phyloP scores from a whole-genome alignment of 805 yeast genomes.

The Cyberlindnera galapagoensis region DNA sequence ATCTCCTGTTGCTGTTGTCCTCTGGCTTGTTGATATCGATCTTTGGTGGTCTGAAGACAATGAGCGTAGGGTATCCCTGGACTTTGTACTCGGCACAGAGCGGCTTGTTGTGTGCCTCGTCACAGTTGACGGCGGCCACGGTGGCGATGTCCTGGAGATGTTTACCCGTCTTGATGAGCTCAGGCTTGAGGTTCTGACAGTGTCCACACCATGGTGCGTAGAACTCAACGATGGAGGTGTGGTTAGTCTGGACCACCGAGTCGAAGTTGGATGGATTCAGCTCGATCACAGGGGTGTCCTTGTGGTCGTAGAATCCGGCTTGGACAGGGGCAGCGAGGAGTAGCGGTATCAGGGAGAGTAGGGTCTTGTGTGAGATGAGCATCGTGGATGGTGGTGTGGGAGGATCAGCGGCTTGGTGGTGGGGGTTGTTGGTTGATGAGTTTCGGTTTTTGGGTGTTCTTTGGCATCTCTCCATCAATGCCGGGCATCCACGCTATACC shows the following conservation, averaged over 20 bases:
- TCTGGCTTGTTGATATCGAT: constrained; percentile 23
- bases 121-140: constrained; percentile 86
- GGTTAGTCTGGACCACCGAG: constrained; percentile 58
- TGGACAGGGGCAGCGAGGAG: too few relatives aligned
- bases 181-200: constrained; percentile 66
- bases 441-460: too few relatives aligned
- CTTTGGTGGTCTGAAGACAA: constrained; percentile 81
- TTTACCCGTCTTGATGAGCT: constrained; percentile 58
- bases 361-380: too few relatives aligned
- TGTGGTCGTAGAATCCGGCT: constrained; percentile 20
- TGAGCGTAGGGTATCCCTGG: constrained; percentile 78
- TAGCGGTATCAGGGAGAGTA: too few relatives aligned
- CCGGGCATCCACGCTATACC: too few relatives aligned
- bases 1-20: constrained; percentile 14
- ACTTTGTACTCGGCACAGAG: constrained; percentile 63
- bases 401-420: too few relatives aligned
- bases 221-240: constrained; percentile 79
- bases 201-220: constrained; percentile 99
- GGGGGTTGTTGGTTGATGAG: too few relatives aligned
- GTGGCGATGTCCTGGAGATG: constrained; percentile 48
- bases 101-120: constrained; percentile 54
- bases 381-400: too few relatives aligned
- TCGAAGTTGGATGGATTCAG: constrained; percentile 54
- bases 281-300: constrained; percentile 41
- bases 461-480: too few relatives aligned